Conservation (phyloP, 2,329 filamentous ascomycete genomes). For the Colletotrichum lini region DNA sequence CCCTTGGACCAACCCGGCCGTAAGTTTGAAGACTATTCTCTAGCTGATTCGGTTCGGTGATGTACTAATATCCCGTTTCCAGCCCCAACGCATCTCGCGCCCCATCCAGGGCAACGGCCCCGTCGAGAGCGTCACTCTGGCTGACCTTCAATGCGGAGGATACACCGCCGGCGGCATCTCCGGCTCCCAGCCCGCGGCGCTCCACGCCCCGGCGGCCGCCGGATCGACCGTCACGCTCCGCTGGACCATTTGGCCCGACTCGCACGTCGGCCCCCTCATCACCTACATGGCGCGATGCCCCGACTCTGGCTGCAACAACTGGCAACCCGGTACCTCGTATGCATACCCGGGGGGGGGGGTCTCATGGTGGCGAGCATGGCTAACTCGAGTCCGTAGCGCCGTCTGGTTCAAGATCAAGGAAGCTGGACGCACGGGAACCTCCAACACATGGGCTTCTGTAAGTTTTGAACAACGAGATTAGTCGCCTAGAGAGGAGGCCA, state of each 20-base stretch:
- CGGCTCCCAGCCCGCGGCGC: constrained; percentile 65
- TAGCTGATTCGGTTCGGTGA: not conserved
- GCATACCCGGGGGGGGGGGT: constrained; percentile 45
- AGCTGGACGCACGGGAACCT: constrained; percentile 63
- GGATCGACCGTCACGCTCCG: constrained; percentile 67
- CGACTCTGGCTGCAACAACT: constrained; percentile 64
- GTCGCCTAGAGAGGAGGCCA: not conserved
- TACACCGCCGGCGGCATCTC: constrained; percentile 62
- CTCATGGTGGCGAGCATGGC: constrained; percentile 42
- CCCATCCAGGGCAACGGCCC: constrained; percentile 71
- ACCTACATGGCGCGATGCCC: constrained; percentile 74
- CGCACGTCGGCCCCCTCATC: constrained; percentile 67
- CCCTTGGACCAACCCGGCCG: constrained; percentile 36
- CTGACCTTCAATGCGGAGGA: constrained; percentile 71
- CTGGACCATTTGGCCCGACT: constrained; percentile 68
- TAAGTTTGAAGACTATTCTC: not conserved
- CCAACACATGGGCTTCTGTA: constrained; percentile 63
- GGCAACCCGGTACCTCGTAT: constrained; percentile 55
- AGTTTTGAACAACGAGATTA: constrained; percentile 32
- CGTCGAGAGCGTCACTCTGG: constrained; percentile 65
- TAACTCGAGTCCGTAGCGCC: constrained; percentile 49
- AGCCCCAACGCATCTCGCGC: constrained; percentile 61
- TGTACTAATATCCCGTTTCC: not conserved
- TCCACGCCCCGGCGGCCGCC: constrained; percentile 67
- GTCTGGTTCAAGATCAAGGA: constrained; percentile 72